Evolutionary conservation across 768 basidiomycete species (phyloP).

Genomic region (Phlegmacium glaucopus): DNA sequence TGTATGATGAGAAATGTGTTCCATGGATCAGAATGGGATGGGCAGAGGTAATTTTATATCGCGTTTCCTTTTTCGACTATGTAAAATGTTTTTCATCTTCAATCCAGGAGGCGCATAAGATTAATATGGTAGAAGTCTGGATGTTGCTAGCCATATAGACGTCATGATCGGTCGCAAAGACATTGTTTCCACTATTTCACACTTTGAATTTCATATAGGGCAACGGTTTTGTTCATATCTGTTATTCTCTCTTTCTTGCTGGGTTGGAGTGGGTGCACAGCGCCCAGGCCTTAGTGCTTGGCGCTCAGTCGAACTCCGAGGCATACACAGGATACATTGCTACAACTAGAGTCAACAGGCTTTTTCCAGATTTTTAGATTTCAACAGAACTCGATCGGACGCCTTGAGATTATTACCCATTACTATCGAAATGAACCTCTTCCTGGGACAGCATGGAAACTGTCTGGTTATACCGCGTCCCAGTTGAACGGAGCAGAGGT

Average conservation of each 20-base stretch:
- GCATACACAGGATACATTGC: neutral
- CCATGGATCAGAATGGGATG: conserved; percentile 66
- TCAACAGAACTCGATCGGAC: conserved; percentile 21
- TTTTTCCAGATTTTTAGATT: neutral
- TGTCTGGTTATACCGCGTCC: conserved; percentile 43
- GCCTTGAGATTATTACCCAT: conserved; percentile 39
- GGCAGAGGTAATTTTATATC: conserved; percentile 54
- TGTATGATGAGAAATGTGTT: conserved; percentile 71
- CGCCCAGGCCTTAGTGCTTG: too few species aligned
- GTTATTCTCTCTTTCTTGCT: conserved; percentile 67
- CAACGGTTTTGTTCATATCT: conserved; percentile 62
- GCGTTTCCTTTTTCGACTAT: neutral
- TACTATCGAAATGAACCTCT: conserved; percentile 46
- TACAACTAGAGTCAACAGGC: too few species aligned
- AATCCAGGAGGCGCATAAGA: conserved; percentile 54
- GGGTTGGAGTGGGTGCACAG: too few species aligned
- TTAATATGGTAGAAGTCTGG: conserved; percentile 37
- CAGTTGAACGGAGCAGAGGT: too few species aligned
- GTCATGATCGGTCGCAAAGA: conserved; percentile 48
- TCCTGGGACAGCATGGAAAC: conserved; percentile 47
- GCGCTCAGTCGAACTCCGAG: too few species aligned
- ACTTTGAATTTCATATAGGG: conserved; percentile 34
- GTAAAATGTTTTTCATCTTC: neutral
- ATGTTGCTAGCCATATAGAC: conserved; percentile 54
- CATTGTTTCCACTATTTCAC: neutral